Evolutionary conservation across 768 basidiomycete species (phyloP), one percentile per base, ranked within the genome.

Genomic region (Lactarius psammicola): DNA sequence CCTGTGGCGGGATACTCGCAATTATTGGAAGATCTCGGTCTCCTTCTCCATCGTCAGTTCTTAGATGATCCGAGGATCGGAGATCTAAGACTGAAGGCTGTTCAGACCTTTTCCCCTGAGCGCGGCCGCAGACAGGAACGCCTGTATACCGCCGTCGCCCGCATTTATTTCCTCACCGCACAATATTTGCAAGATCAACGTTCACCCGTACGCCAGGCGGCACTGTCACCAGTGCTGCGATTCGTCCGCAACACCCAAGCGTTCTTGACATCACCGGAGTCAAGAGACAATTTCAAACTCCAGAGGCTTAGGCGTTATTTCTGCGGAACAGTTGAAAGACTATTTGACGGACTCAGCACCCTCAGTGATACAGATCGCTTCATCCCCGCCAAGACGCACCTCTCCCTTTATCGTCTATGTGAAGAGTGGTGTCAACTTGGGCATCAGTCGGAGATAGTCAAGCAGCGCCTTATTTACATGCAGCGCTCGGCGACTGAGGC

Each of bases 381-480:
- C 72, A 84, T 91, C 59, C 87, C 90, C 1, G 78, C 82, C 5
- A 84, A 90, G 64, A 87, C 87, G 78, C 86, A 93, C 72, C 81
- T 95, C 8, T 82, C 88, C 3, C 76, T 96, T 36, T 96, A 92
- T 76, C 85, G 88, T 38, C 78, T 94, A 44, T 95, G 93, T 70
- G 93, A 95, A 75, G 93, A 95, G 71, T 97, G 95, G 95, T 96
- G 94, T 75, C 87, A 92, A 71, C 80, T 90, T 55, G 94, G 92
- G 6, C 82, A 86, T 34, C 87, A 91, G 70, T 81, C 85, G 0
- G 91, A 94, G 67, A 76, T 79, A n/a, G 83, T 85, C 44, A 89
- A 86, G 74, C 89, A 87, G 61, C 82, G 90, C 56, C 77, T 88
- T 51, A 81, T 84, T 30, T 72, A 83, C 62, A 94, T 94, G 85